Evolutionary conservation across 257 asterid species (phyloP).

Genomic region (Rauvolfia tetraphylla): DNA sequence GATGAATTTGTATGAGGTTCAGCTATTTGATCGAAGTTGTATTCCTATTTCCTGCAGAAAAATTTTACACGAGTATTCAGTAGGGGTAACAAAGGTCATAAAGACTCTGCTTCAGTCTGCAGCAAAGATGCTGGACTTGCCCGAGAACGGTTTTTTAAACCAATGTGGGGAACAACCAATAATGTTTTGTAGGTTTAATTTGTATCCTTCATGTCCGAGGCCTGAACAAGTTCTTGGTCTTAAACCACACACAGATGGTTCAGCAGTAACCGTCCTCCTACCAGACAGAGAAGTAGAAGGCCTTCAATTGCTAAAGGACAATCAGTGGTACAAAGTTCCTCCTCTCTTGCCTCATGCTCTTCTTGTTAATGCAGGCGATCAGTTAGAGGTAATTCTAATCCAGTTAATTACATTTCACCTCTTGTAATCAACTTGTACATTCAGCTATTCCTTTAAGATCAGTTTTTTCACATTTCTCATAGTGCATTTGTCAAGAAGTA

Average conservation of each 20-base stretch:
- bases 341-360: slow-evolving; percentile 48
- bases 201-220: slow-evolving; percentile 62
- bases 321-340: slow-evolving; percentile 56
- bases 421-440: not conserved
- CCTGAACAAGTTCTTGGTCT: slow-evolving; percentile 60
- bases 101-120: slow-evolving; percentile 37
- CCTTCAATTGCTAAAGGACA: slow-evolving; percentile 56
- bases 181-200: slow-evolving; percentile 50
- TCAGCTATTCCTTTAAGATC: slow-evolving; percentile 13
- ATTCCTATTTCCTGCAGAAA: slow-evolving; percentile 23
- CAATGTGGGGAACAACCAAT: slow-evolving; percentile 39
- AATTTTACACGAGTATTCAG: slow-evolving; percentile 33
- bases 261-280: slow-evolving; percentile 50
- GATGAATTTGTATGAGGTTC: too few species aligned
- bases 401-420: not conserved
- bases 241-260: slow-evolving; percentile 70
- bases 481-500: not conserved
- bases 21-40: not conserved
- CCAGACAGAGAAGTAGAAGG: slow-evolving; percentile 64
- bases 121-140: slow-evolving; percentile 43
- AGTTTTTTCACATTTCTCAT: not conserved
- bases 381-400: slow-evolving; percentile 49
- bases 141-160: slow-evolving; percentile 40
- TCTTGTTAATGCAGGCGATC: slow-evolving; percentile 60
- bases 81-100: slow-evolving; percentile 17